phyloP scores from a whole-genome alignment of 352 stramenopile species.

The Phytophthora cactorum region DNA sequence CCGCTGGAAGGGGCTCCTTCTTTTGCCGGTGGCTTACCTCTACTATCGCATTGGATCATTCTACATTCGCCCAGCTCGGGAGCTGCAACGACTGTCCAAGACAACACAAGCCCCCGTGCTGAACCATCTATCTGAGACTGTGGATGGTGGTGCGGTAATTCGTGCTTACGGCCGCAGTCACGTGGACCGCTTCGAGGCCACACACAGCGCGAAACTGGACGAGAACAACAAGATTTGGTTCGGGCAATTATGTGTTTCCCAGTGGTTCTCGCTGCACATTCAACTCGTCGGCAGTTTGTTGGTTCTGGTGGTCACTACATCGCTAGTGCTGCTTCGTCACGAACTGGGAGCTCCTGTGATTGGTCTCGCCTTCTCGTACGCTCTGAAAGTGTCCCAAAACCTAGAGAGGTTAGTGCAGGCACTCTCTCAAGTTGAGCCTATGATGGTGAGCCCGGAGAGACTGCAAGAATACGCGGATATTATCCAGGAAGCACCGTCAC shows the following conservation, averaged over 20 bases:
- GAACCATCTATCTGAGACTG: constrained; percentile 56
- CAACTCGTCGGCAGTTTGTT: constrained; percentile 81
- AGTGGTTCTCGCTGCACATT: constrained; percentile 64
- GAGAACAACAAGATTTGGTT: constrained; percentile 53
- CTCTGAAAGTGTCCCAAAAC: constrained; percentile 83
- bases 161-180: constrained; percentile 61
- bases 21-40: constrained; percentile 81
- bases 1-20: constrained; percentile 77
- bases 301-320: constrained; percentile 80
- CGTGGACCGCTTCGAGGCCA: constrained; percentile 44
- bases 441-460: constrained; percentile 91
- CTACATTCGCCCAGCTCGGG: constrained; percentile 57
- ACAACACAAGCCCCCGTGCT: constrained; percentile 56
- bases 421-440: constrained; percentile 53
- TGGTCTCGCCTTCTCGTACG: constrained; percentile 91
- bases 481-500: constrained; percentile 52
- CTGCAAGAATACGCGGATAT: constrained; percentile 90
- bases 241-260: constrained; percentile 41
- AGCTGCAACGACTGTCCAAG: constrained; percentile 58
- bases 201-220: constrained; percentile 46
- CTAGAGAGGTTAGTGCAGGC: constrained; percentile 86
- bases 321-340: constrained; percentile 57
- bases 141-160: constrained; percentile 56
- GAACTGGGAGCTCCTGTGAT: constrained; percentile 60
- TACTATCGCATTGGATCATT: constrained; percentile 70